phyloP scores from a whole-genome alignment of 768 basidiomycete genomes.

The Hortiboletus flavorubellus region DNA sequence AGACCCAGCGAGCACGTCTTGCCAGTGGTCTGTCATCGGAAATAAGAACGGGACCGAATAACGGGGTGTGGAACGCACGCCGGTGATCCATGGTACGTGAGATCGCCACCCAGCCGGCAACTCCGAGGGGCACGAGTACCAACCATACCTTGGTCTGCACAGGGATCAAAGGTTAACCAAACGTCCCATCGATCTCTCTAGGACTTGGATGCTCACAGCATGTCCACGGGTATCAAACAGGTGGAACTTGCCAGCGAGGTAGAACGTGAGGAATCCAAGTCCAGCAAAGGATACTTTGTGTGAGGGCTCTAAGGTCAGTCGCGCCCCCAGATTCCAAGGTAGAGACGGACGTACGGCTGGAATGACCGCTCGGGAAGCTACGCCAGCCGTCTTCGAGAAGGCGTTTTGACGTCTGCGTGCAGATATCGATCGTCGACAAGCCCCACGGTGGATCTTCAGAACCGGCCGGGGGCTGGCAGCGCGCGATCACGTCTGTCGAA shows the following conservation, averaged over 20 bases:
- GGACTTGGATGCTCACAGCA: slow-evolving; percentile 40
- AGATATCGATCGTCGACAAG: slow-evolving; percentile 67
- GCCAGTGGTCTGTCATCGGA: slow-evolving; percentile 71
- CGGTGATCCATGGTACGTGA: slow-evolving; percentile 93
- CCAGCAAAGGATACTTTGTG: slow-evolving; percentile 93
- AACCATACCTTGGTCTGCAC: slow-evolving; percentile 77
- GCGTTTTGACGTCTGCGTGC: slow-evolving; percentile 60
- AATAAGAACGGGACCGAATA: background rate
- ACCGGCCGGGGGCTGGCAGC: slow-evolving; percentile 63
- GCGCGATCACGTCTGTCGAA: slow-evolving; percentile 25
- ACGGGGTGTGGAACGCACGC: slow-evolving; percentile 45
- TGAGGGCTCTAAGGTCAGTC: no score
- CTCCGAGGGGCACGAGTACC: slow-evolving; percentile 67
- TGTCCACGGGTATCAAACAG: slow-evolving; percentile 81
- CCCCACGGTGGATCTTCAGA: slow-evolving; percentile 67
- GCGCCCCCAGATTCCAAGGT: no score
- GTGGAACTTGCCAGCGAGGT: slow-evolving; percentile 87
- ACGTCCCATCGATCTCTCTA: no score
- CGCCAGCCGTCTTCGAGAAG: slow-evolving; percentile 80
- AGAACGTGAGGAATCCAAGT: slow-evolving; percentile 84
- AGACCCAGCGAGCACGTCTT: slow-evolving; percentile 81
- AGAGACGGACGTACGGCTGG: slow-evolving; percentile 57
- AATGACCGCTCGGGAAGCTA: slow-evolving; percentile 90
- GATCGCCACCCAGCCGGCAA: slow-evolving; percentile 70
- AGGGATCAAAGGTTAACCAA: background rate